Percentiles rank a stretch among this genome's conserved stretches.
phyloP scores from a whole-genome alignment of 1,139 yeast species.

The Geotrichum siamense region DNA sequence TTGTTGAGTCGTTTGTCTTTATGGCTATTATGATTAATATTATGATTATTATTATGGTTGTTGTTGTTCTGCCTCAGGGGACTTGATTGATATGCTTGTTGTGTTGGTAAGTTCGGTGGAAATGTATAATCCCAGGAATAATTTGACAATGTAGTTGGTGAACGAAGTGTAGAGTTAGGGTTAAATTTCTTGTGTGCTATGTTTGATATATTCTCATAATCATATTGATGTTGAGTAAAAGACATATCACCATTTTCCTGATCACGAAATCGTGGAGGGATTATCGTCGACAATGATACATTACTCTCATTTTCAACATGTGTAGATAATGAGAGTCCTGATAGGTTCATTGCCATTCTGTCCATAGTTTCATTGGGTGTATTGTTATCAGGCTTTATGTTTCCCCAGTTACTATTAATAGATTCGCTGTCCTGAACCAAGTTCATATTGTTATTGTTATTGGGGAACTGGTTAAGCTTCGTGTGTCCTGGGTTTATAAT shows the following conservation, averaged over 20 bases:
- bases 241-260: conserved; percentile 3
- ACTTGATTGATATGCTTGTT: neutral
- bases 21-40: too few relatives aligned
- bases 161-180: neutral
- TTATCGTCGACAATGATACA: neutral
- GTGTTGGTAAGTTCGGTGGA: conserved; percentile 1
- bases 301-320: neutral
- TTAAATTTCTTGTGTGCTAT: neutral
- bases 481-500: neutral
- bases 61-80: neutral
- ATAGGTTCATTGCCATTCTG: neutral
- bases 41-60: neutral
- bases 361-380: neutral
- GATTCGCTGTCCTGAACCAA: neutral
- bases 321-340: neutral
- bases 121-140: conserved; percentile 1
- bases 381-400: neutral
- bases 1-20: neutral
- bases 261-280: conserved; percentile 7
- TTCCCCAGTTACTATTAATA: neutral
- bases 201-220: neutral
- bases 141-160: neutral
- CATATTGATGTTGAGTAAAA: neutral
- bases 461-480: neutral
- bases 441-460: conserved; percentile 2